Conservation (phyloP, 1,139 yeast genomes). For the Hyphopichia burtonii region DNA sequence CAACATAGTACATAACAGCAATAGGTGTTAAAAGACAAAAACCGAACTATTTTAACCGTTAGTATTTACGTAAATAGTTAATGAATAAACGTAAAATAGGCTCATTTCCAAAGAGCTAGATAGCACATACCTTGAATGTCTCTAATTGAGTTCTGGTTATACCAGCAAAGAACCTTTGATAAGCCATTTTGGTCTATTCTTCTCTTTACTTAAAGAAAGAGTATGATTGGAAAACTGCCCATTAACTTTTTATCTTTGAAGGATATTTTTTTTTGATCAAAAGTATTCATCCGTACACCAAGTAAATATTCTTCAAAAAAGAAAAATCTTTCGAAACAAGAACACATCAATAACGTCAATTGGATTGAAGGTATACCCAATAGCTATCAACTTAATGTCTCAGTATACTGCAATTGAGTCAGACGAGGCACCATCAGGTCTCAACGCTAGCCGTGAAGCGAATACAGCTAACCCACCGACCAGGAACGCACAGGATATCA, state of each 20-base stretch:
- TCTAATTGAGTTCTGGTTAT: conserved; percentile 63
- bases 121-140: conserved; percentile 64
- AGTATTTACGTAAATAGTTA: too few species aligned
- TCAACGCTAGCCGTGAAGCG: background rate
- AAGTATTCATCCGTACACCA: too few species aligned
- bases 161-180: conserved; percentile 33
- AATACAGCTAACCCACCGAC: background rate
- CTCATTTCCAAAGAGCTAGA: too few species aligned
- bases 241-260: too few species aligned
- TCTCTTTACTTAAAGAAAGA: background rate
- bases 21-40: conserved; percentile 86
- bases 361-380: too few species aligned
- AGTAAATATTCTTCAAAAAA: background rate
- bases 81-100: too few species aligned
- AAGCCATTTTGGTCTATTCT: conserved; percentile 4
- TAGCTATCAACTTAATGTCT: conserved; percentile 7
- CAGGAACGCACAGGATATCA: conserved; percentile 1
- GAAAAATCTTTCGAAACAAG: too few species aligned
- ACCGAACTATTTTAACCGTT: conserved; percentile 63
- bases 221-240: background rate
- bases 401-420: conserved; percentile 30
- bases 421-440: conserved; percentile 14
- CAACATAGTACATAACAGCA: conserved; percentile 86
- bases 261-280: too few species aligned
- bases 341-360: too few species aligned